phyloP scores from a whole-genome alignment of 2,329 filamentous ascomycete genomes.

The Septoria linicola region DNA sequence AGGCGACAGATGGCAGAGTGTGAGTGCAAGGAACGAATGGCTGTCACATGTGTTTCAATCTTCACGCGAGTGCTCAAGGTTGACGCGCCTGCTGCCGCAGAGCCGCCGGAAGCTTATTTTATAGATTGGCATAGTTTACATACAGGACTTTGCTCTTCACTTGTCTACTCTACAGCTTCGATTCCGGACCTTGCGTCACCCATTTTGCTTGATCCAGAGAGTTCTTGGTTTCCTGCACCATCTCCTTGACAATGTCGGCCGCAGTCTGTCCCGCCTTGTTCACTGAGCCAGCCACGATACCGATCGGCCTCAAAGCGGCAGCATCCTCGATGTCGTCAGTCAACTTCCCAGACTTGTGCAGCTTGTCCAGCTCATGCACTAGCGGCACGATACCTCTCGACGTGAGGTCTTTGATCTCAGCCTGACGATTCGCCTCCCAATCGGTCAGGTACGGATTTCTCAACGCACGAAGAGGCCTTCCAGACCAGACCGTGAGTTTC shows the following conservation, averaged over 20 bases:
- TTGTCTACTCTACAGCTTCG: constrained; percentile 2
- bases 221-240: constrained; percentile 13
- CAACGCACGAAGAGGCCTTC: constrained; percentile 85
- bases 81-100: too few species aligned
- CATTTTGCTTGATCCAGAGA: constrained; percentile 7
- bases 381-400: constrained; percentile 85
- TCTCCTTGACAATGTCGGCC: constrained; percentile 22
- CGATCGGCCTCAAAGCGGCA: constrained; percentile 40
- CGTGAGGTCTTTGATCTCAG: constrained; percentile 89
- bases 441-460: constrained; percentile 89
- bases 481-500: constrained; percentile 95
- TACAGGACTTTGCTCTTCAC: too few species aligned
- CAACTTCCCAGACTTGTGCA: constrained; percentile 43
- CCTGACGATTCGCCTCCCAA: constrained; percentile 86
- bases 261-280: constrained; percentile 25
- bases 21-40: too few species aligned
- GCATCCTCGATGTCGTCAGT: constrained; percentile 27
- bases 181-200: neutral
- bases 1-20: too few species aligned
- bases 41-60: too few species aligned
- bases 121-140: too few species aligned
- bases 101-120: too few species aligned
- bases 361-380: constrained; percentile 85
- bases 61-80: too few species aligned
- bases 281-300: constrained; percentile 24